Evolutionary conservation across 495 filamentous ascomycete genomes (phyloP), one percentile per base, ranked within the genome.

Genomic region (Xylaria palmicola): DNA sequence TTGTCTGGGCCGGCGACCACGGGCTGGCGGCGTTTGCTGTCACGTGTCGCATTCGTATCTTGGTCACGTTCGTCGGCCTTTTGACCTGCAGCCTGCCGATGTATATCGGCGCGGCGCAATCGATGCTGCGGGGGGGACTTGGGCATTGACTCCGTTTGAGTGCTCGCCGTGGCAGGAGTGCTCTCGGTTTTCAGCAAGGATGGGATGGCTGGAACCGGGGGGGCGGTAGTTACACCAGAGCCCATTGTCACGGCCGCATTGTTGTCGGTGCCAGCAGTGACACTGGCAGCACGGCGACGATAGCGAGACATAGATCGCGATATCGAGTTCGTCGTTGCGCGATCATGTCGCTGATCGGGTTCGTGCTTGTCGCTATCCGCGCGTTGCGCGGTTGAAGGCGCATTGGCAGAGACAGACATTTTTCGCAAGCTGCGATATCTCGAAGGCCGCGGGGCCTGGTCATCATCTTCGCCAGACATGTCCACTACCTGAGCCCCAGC

Each of bases 281-380:
- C 65, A 60, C 63, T 57, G 66, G 61, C 40, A 49, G 65, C 56
- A 41, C 64, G 64, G 45, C 81, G 80, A 19, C 83, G 78, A 64
- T 87, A 87, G 48, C 84, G 79, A 65, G 83, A 84, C 79, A 84
- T 85, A 68, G 82, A 85, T 50, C 79, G 79, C 59, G 78, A 73
- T 60, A 84, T 77, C 30, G 75, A 74, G 30, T 34, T 69, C 10
- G 55, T 49, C 62, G 53, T 19, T 27, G 61, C 36, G 19, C 41
- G 56, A 27, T 56, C 62, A 29, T 62, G 55, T 44, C 54, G 64
- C 29, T 62, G 60, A 20, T 50, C 52, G 19, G 44, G n/a, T 3
- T 22, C 53, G 29, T 40, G 43, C 17, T 50, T 37, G 29, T 36
- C 32, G 26, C 20, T 51, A 17, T 32, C 5, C 9, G 34, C 26